phyloP scores from a whole-genome alignment of 2,329 filamentous ascomycete species.

The Alternaria novae-zelandiae region DNA sequence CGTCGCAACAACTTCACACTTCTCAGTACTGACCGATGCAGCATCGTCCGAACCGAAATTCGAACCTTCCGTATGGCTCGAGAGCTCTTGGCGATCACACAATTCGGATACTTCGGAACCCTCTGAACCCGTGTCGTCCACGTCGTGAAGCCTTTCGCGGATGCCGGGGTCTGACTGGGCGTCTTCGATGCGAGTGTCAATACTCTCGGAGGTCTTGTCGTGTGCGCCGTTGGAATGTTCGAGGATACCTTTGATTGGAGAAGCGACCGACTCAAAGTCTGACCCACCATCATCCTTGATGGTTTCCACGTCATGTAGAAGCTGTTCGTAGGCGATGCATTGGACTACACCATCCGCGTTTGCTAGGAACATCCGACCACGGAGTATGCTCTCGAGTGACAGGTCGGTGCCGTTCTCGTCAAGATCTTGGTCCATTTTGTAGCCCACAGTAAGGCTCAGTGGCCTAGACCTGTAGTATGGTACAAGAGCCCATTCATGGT shows the following conservation, averaged over 20 bases:
- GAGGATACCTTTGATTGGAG: not conserved
- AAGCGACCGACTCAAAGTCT: not conserved
- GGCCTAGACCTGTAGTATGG: fast-evolving
- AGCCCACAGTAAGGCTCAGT: not conserved
- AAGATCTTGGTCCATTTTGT: not conserved
- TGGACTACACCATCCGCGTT: not conserved
- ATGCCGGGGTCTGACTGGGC: fast-evolving
- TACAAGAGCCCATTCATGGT: not conserved
- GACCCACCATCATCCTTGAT: not conserved
- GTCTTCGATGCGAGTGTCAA: not conserved
- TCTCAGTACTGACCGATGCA: not conserved
- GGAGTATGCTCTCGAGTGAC: not conserved
- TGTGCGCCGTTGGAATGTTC: not conserved
- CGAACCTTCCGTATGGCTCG: not conserved
- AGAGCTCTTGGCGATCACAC: not conserved
- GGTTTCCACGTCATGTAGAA: not conserved
- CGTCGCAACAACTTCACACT: not conserved
- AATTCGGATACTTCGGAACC: not conserved
- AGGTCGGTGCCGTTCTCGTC: too few species aligned
- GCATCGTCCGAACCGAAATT: not conserved
- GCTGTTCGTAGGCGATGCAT: not conserved
- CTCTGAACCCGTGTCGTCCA: not conserved
- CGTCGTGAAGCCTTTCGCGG: not conserved
- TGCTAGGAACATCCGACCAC: not conserved
- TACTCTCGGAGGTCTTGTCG: not conserved